Evolutionary conservation across 1,284 basidiomycete genomes (phyloP).

Genomic region (Peniophora sp.): DNA sequence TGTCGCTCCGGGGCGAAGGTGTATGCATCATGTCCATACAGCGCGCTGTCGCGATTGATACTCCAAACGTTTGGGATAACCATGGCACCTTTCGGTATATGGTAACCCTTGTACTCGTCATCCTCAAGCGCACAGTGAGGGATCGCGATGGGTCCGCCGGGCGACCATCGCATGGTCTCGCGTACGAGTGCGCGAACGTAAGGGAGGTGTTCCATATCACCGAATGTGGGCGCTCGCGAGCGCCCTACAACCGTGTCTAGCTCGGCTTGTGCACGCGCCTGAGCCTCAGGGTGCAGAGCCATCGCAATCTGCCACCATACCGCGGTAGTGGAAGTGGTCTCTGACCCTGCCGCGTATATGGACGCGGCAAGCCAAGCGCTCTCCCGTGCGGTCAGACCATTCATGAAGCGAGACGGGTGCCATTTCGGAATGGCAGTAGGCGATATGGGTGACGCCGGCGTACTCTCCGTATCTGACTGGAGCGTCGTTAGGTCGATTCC

Average conservation of each 20-base stretch:
- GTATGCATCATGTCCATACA: constrained; percentile 15
- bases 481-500: no score
- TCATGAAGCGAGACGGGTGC: no score
- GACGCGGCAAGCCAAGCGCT: constrained; percentile 13
- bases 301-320: constrained; percentile 22
- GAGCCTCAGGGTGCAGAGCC: constrained; percentile 20
- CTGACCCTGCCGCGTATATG: constrained; percentile 10
- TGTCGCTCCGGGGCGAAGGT: constrained; percentile 15
- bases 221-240: constrained; percentile 21
- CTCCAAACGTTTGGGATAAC: constrained; percentile 15
- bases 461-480: no score
- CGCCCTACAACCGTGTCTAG: constrained; percentile 22
- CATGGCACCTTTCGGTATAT: constrained; percentile 17
- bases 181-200: constrained; percentile 22
- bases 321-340: constrained; percentile 13
- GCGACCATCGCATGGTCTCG: constrained; percentile 23
- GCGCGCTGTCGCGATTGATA: constrained; percentile 10
- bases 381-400: constrained; percentile 9
- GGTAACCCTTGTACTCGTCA: constrained; percentile 14
- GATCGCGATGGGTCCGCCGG: constrained; percentile 13
- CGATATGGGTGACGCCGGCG: no score
- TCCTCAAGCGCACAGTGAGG: constrained; percentile 15
- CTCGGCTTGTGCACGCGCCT: constrained; percentile 21
- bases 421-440: no score
- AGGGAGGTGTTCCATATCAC: constrained; percentile 19